Evolutionary conservation across 1,284 basidiomycete species (phyloP).

Genomic region (Austroboletus novae-zelandiae): DNA sequence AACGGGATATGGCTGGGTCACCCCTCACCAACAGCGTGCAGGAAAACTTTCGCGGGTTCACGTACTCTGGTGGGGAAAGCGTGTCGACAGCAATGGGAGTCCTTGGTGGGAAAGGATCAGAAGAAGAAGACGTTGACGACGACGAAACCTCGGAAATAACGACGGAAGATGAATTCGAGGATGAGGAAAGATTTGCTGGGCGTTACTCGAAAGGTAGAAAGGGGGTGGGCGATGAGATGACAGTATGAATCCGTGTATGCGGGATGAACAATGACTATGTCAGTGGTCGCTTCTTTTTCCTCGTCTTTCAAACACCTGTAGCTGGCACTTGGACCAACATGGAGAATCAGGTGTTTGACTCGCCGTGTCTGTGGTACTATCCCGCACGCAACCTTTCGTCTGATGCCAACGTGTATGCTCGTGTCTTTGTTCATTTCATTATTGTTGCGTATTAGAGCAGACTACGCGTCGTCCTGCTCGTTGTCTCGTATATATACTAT

Average conservation of each 20-base stretch:
- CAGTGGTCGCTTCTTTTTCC: conserved; percentile 9
- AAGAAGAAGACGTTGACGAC: conserved; percentile 41
- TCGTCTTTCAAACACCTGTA: conserved; percentile 1
- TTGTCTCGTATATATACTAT: conserved; percentile 27
- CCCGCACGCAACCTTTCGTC: conserved; percentile 1
- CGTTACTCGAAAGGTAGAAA: conserved; percentile 60
- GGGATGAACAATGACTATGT: conserved; percentile 3
- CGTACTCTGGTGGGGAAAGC: conserved; percentile 83
- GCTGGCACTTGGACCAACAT: conserved; percentile 18
- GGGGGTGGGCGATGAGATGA: conserved; percentile 44
- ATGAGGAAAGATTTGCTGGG: conserved; percentile 54
- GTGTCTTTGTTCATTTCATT: conserved; percentile 5
- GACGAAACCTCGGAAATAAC: conserved; percentile 46
- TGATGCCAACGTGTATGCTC: conserved; percentile 5
- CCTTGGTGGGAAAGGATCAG: conserved; percentile 41
- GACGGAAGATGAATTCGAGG: conserved; percentile 68
- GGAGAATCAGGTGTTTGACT: conserved; percentile 16
- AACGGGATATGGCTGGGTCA: conserved; percentile 49
- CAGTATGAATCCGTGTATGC: conserved; percentile 17
- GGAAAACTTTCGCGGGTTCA: conserved; percentile 93
- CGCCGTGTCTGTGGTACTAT: conserved; percentile 5
- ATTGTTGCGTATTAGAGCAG: conserved; percentile 6
- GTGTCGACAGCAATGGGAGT: conserved; percentile 41
- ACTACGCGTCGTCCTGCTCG: conserved; percentile 3
- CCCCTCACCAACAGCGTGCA: conserved; percentile 88